phyloP scores from a whole-genome alignment of 192 early-diverging fungal genomes.

The Paraglomus occultum region DNA sequence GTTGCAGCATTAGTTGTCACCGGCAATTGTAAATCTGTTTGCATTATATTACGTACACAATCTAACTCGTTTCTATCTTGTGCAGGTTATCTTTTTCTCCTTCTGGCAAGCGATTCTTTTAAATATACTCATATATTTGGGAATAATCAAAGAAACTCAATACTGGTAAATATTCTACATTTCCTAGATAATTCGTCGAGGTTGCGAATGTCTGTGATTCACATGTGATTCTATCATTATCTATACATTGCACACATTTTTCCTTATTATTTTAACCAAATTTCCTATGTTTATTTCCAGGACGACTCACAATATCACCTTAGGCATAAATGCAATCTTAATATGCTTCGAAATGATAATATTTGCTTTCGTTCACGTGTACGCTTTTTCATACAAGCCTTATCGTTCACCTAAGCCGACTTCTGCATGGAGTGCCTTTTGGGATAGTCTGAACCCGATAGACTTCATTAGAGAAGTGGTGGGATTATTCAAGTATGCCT shows the following conservation, averaged over 20 bases:
- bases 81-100: constrained; percentile 39
- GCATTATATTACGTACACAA: not conserved
- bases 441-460: constrained; percentile 39
- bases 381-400: constrained; percentile 36
- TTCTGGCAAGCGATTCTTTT: constrained; percentile 38
- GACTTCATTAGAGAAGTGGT: constrained; percentile 35
- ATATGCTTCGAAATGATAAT: constrained; percentile 44
- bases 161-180: not conserved
- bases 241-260: not conserved
- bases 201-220: not conserved
- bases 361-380: constrained; percentile 41
- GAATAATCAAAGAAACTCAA: constrained; percentile 13
- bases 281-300: constrained; percentile 38
- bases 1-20: too few species aligned
- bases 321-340: constrained; percentile 36
- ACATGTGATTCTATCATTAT: too few species aligned
- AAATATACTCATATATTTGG: constrained; percentile 29
- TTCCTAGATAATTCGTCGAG: not conserved
- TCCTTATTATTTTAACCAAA: not conserved
- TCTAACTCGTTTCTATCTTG: constrained; percentile 3
- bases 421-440: constrained; percentile 32
- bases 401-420: constrained; percentile 30
- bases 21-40: not conserved
- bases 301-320: constrained; percentile 33
- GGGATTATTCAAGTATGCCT: constrained; percentile 34